Evolutionary conservation across 139 green algal species (phyloP).

Genomic region (Chlamydomonas sp.): DNA sequence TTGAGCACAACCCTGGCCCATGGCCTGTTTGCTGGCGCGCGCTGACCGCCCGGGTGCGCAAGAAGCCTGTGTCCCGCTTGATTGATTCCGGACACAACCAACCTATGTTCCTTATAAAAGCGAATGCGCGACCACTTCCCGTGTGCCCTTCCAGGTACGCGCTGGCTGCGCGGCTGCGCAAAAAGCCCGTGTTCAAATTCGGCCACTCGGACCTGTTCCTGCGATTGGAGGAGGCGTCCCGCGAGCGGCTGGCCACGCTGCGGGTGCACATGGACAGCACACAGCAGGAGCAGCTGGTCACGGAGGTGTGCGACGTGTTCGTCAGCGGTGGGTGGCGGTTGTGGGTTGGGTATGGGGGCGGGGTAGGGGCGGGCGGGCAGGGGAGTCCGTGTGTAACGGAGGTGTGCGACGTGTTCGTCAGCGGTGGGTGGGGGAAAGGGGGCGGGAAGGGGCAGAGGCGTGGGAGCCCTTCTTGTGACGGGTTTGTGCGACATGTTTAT

Average conservation of each 20-base stretch:
- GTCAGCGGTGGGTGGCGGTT: conserved; percentile 17
- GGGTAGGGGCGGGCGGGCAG: background rate
- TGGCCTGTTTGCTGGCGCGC: conserved; percentile 40
- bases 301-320: conserved; percentile 9
- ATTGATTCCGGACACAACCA: no score
- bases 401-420: no score
- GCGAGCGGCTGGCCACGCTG: conserved; percentile 39
- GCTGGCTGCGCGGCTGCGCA: conserved; percentile 72
- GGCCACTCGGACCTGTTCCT: conserved; percentile 24
- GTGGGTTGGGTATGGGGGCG: background rate
- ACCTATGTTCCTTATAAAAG: no score
- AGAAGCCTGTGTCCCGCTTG: conserved; percentile 66
- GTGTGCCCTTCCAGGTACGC: conserved; percentile 48
- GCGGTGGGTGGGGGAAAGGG: background rate
- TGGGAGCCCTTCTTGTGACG: no score
- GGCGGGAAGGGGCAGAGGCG: no score
- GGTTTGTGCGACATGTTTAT: no score
- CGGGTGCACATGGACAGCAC: conserved; percentile 14
- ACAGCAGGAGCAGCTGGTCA: conserved; percentile 6
- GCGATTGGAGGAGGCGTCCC: conserved; percentile 30
- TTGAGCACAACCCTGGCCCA: no score
- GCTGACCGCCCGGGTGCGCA: conserved; percentile 68
- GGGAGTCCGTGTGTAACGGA: background rate
- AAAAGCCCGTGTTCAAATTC: conserved; percentile 69
- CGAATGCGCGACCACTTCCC: no score